A percentile compares a stretch with the other conserved stretches of the same genome.
These are phyloP conservation scores for Pittosporum tobira DNA, from an alignment of 129 eudicot species.

Conservation along the genomic window DNA sequence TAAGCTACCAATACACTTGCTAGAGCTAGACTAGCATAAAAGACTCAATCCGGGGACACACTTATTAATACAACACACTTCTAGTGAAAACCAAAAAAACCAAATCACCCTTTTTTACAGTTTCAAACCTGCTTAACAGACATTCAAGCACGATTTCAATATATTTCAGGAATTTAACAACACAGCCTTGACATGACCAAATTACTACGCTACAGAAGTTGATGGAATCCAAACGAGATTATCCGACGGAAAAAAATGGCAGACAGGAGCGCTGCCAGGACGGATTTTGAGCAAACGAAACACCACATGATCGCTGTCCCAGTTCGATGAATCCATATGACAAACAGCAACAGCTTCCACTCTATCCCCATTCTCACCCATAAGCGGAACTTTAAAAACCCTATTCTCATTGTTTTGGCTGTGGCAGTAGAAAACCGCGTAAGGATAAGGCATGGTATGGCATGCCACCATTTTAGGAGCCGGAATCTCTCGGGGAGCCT, in stretches of 20 bases:
- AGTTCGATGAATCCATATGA: constrained; percentile 54
- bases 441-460: constrained; percentile 68
- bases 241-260: constrained; percentile 63
- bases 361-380: constrained; percentile 47
- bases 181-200: neutral
- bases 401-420: constrained; percentile 27
- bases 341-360: constrained; percentile 50
- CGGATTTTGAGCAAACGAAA: constrained; percentile 31
- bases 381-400: constrained; percentile 29
- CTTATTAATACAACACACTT: too few species aligned
- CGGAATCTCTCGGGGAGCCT: constrained; percentile 26
- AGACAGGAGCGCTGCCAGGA: constrained; percentile 52
- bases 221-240: constrained; percentile 51
- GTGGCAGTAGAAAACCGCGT: constrained; percentile 63
- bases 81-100: too few species aligned
- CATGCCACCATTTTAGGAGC: constrained; percentile 39
- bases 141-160: too few species aligned
- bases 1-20: too few species aligned
- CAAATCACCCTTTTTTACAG: too few species aligned
- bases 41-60: too few species aligned
- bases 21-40: too few species aligned
- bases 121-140: too few species aligned
- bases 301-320: constrained; percentile 46
- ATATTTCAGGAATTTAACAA: too few species aligned
- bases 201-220: constrained; percentile 1